Base-by-base conservation (phyloP, 306 rosid species). In the Parietaria judaica region DNA sequence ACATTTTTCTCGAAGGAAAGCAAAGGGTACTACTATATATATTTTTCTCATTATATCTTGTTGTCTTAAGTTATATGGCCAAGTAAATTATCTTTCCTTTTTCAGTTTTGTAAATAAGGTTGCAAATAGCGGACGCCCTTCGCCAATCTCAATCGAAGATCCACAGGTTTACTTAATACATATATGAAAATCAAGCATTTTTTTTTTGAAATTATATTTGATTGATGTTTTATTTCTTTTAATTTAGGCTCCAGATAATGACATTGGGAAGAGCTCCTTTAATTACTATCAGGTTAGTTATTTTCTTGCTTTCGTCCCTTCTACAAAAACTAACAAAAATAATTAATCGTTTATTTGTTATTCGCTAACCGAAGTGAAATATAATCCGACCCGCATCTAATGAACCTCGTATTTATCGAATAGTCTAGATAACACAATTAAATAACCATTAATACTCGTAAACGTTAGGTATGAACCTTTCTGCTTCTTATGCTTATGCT, bases 221-320 rank as follows among this genome's bases (percentile, higher is more conserved):
- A 63, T 56, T 80, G 72, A 12, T 44, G 52, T 35, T 74, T 49
- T 56, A 4, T 51, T 66, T 68, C 79, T 71, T 15, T 56, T 75
- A 60, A 67, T 44, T 36, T 66, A 88, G 96, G 85, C 90, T 31
- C 87, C 96, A 14, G 99, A 88, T 48, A 92, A 92, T 70, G 99
- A 92, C 72, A 82, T 92, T 44, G 99, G 99, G 65, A 92, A 86
- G 88, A 92, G 68, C 77, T 92, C 99, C 43, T 92, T 64, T 64
- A 92, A 92, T 58, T 92, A 88, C 71, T 82, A 80, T 66, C 99
- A 92, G 99, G 98, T 92, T 69, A 52, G 92, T 78, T 66, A 36
- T 38, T 14, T 44, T 43, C 4, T 55, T 4, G 36, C 38, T 62
- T 9, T 8, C 35, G 6, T 60, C 51, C 36, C 5, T 47, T 47